Conservation (phyloP, 192 early-diverging fungal genomes). For the Rhizoclosmatium globosum region DNA sequence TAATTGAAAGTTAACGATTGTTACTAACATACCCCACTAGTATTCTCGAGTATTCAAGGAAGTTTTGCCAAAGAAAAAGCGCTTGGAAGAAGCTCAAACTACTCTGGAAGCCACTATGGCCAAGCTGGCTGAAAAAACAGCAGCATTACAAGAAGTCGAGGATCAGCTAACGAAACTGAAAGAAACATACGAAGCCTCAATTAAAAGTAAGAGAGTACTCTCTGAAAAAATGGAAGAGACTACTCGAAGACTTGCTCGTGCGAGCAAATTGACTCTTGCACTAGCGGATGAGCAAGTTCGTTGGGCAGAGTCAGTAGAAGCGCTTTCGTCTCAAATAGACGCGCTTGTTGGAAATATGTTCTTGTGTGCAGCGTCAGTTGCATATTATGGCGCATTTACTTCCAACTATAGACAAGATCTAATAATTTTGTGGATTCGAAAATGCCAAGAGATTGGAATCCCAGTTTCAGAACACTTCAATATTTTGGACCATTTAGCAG, state of each 20-base stretch:
- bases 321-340: conserved; percentile 56
- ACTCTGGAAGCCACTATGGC: conserved; percentile 59
- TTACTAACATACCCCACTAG: too few species aligned
- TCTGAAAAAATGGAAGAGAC: conserved; percentile 73
- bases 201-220: conserved; percentile 59
- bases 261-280: conserved; percentile 64
- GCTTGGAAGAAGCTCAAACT: conserved; percentile 64
- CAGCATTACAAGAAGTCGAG: conserved; percentile 65
- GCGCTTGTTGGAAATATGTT: conserved; percentile 67
- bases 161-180: conserved; percentile 65
- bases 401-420: conserved; percentile 59
- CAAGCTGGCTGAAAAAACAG: conserved; percentile 66
- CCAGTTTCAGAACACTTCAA: conserved; percentile 64
- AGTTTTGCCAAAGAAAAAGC: conserved; percentile 60
- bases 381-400: conserved; percentile 69
- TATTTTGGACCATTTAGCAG: conserved; percentile 58
- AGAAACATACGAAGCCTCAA: conserved; percentile 61
- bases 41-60: conserved; percentile 68
- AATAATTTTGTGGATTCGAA: conserved; percentile 53
- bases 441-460: conserved; percentile 61
- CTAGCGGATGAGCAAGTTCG: conserved; percentile 69
- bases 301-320: conserved; percentile 67
- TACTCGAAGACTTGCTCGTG: conserved; percentile 57
- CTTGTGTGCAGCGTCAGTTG: conserved; percentile 61
- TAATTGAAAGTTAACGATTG: too few species aligned